A percentile compares a stretch with the other conserved stretches of the same genome.
Conservation (phyloP, 1,284 basidiomycete species). For the Salmacisia buchloeana region DNA sequence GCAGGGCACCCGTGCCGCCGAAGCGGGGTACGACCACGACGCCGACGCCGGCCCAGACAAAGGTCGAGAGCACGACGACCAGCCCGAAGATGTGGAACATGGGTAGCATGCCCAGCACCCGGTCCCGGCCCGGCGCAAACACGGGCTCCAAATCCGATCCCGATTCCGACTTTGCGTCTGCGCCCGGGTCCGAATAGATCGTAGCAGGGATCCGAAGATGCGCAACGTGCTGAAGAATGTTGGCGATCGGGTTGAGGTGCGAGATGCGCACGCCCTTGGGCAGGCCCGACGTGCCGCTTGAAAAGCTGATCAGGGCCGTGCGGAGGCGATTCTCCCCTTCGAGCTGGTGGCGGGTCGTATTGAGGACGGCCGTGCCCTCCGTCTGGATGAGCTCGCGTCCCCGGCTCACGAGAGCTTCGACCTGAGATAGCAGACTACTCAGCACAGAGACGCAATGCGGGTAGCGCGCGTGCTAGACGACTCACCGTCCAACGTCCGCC, state of each 20-base stretch:
- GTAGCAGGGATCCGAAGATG: constrained; percentile 15
- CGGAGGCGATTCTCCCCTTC: constrained; percentile 66
- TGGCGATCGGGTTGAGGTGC: not conserved
- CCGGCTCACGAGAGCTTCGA: constrained; percentile 56
- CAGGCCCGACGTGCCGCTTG: constrained; percentile 74
- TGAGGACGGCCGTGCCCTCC: constrained; percentile 52
- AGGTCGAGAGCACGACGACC: constrained; percentile 12
- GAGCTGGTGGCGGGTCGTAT: constrained; percentile 53
- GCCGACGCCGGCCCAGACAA: constrained; percentile 15
- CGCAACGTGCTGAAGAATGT: constrained; percentile 15
- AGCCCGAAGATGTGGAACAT: constrained; percentile 30
- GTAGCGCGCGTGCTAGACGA: constrained; percentile 38
- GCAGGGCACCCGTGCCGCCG: constrained; percentile 37
- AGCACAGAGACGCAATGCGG: too few relatives aligned
- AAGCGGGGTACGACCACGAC: constrained; percentile 32
- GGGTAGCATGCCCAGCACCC: constrained; percentile 31
- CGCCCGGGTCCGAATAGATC: not conserved
- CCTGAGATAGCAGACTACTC: not conserved
- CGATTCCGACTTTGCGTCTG: too few relatives aligned
- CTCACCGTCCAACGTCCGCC: constrained; percentile 14
- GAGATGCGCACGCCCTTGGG: constrained; percentile 59
- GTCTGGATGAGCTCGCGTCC: constrained; percentile 55
- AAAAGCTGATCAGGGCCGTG: constrained; percentile 69
- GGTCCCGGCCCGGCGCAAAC: constrained; percentile 33
- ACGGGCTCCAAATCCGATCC: too few relatives aligned